These are phyloP conservation scores for Hyphopichia wangnamkhiaoensis DNA, from an alignment of 1,139 yeast genomes.

Conservation along the genomic window DNA sequence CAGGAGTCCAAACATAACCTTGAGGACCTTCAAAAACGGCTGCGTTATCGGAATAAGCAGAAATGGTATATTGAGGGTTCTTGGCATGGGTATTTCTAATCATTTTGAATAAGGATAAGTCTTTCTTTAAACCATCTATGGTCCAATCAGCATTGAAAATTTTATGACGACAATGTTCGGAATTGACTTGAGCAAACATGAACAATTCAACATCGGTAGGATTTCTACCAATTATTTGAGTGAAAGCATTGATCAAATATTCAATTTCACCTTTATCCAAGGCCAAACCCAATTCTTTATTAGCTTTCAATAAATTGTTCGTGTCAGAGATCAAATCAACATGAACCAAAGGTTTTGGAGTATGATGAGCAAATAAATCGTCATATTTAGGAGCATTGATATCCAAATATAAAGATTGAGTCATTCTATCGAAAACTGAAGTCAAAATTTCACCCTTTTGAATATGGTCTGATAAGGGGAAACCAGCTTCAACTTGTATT, in stretches of 20 bases:
- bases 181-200: conserved; percentile 99
- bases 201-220: conserved; percentile 98
- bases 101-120: conserved; percentile 84
- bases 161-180: conserved; percentile 99
- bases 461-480: conserved; percentile 59
- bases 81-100: conserved; percentile 88
- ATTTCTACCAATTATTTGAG: conserved; percentile 72
- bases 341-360: conserved; percentile 82
- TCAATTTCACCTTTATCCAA: conserved; percentile 91
- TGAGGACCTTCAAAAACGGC: conserved; percentile 92
- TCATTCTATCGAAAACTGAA: conserved; percentile 91
- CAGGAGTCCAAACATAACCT: conserved; percentile 79
- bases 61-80: conserved; percentile 79
- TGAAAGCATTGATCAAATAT: conserved; percentile 80
- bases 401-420: conserved; percentile 64
- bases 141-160: conserved; percentile 99
- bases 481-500: conserved; percentile 67
- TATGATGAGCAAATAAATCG: conserved; percentile 75
- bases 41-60: conserved; percentile 97
- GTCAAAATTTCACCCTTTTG: conserved; percentile 50
- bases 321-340: conserved; percentile 65
- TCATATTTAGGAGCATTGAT: conserved; percentile 58
- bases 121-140: conserved; percentile 78
- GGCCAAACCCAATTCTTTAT: conserved; percentile 85
- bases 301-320: conserved; percentile 70